Evolutionary conservation across 257 asterid genomes (phyloP).

Genomic region (Mentha longifolia): DNA sequence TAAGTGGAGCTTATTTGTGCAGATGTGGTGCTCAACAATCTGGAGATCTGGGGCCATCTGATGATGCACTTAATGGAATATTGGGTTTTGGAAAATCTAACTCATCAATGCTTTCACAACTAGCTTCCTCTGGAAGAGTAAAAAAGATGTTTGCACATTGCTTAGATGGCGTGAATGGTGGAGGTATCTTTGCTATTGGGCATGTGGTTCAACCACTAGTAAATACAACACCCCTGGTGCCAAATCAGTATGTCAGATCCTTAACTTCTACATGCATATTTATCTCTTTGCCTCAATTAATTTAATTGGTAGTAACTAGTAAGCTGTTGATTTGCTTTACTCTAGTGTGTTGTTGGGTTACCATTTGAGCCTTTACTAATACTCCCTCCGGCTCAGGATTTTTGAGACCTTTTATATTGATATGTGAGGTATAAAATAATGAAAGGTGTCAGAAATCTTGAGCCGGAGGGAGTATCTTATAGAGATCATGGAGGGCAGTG

Average conservation of each 20-base stretch:
- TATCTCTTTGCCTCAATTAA: conserved; percentile 14
- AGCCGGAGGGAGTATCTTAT: too few species aligned
- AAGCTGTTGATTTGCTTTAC: conserved; percentile 28
- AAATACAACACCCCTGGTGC: conserved; percentile 82
- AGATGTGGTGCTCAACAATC: conserved; percentile 97
- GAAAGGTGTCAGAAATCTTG: too few species aligned
- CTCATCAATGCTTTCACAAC: conserved; percentile 95
- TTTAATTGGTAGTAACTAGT: conserved; percentile 26
- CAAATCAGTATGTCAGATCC: conserved; percentile 71
- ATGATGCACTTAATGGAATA: conserved; percentile 97
- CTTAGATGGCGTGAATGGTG: conserved; percentile 96
- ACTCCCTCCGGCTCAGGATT: too few species aligned
- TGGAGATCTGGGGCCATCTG: conserved; percentile 73
- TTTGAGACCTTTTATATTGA: too few species aligned
- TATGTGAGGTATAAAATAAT: too few species aligned
- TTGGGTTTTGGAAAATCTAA: conserved; percentile 96
- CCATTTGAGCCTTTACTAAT: conserved; percentile 23
- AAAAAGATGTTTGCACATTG: conserved; percentile 99
- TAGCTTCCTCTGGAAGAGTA: conserved; percentile 88
- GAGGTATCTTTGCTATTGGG: conserved; percentile 99
- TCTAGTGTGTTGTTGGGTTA: conserved; percentile 15
- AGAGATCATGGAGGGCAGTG: conserved; percentile 23
- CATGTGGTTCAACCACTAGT: conserved; percentile 98
- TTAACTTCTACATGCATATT: conserved; percentile 25
- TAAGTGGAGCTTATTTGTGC: conserved; percentile 38